Percentiles rank a stretch among this genome's conserved stretches.
Evolutionary conservation across 164 flowering plant genomes (phyloP).

Genomic region (Stephania cephalantha): DNA sequence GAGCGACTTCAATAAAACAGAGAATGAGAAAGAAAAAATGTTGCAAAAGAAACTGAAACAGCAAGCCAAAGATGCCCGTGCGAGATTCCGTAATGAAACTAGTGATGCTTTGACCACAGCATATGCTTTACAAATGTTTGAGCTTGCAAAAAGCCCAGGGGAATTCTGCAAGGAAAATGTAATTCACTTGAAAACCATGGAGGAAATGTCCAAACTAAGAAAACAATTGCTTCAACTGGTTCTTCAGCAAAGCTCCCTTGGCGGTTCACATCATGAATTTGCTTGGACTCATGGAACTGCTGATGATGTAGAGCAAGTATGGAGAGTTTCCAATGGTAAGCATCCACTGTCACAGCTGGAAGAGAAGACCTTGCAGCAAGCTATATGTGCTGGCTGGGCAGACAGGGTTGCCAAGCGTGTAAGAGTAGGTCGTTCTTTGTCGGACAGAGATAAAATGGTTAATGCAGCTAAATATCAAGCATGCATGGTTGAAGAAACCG

Average conservation of each 20-base stretch:
- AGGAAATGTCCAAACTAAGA: conserved; percentile 92
- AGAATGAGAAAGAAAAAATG: conserved; percentile 37
- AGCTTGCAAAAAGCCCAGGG: conserved; percentile 39
- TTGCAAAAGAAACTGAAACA: conserved; percentile 57
- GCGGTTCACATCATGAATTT: conserved; percentile 36
- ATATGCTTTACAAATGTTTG: conserved; percentile 77
- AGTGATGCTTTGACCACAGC: conserved; percentile 84
- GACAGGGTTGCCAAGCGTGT: conserved; percentile 79
- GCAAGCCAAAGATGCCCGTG: conserved; percentile 46
- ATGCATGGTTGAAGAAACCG: conserved; percentile 61
- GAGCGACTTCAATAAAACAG: conserved; percentile 10
- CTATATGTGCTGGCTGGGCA: conserved; percentile 98
- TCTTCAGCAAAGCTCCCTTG: conserved; percentile 30
- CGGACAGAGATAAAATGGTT: conserved; percentile 40
- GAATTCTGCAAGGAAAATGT: conserved; percentile 60
- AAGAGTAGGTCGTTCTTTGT: conserved; percentile 26
- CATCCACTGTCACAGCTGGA: conserved; percentile 49
- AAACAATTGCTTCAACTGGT: conserved; percentile 75
- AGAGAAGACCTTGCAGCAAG: conserved; percentile 72
- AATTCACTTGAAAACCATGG: conserved; percentile 78
- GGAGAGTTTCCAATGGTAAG: conserved; percentile 53
- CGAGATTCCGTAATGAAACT: conserved; percentile 56
- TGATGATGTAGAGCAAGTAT: conserved; percentile 61
- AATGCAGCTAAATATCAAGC: conserved; percentile 65
- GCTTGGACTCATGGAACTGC: conserved; percentile 62